Percentiles rank a stretch among this genome's conserved stretches.
Conservation (phyloP, 176 grass and related monocot species). For the Eremochloa ophiuroides region DNA sequence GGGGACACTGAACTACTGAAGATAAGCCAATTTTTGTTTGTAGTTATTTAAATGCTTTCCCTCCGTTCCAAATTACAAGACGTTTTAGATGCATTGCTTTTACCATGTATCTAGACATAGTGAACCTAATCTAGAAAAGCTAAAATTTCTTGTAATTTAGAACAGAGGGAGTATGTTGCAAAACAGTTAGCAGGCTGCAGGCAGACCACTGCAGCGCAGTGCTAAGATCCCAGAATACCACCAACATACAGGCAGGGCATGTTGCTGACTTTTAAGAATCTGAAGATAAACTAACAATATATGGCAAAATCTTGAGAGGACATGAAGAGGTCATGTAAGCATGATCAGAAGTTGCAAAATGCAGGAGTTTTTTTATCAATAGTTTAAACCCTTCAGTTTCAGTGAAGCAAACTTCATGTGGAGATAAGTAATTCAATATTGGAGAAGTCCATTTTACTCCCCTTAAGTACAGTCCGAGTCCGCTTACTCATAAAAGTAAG, state of each 20-base stretch:
- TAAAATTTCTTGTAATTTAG: too few species aligned
- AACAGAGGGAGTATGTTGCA: neutral
- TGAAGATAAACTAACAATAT: slow-evolving; percentile 1
- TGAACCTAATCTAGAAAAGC: too few species aligned
- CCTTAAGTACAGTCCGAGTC: neutral
- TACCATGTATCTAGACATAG: too few species aligned
- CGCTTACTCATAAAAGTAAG: neutral
- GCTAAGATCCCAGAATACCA: neutral
- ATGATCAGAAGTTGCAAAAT: neutral
- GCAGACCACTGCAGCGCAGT: neutral
- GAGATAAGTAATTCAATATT: neutral
- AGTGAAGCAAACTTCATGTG: neutral
- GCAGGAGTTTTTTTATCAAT: neutral
- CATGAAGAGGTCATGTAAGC: neutral
- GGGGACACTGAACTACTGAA: neutral
- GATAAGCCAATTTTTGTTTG: neutral
- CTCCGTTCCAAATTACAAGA: too few species aligned
- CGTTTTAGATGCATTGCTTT: too few species aligned
- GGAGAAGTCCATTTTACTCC: neutral
- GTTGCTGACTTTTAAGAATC: neutral
- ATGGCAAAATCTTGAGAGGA: neutral
- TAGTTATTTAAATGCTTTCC: neutral
- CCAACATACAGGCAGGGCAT: neutral
- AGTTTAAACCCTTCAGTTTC: slow-evolving; percentile 1
- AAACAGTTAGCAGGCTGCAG: neutral